Evolutionary conservation across 345 rosid genomes (phyloP).

Genomic region (Aegle marmelos): DNA sequence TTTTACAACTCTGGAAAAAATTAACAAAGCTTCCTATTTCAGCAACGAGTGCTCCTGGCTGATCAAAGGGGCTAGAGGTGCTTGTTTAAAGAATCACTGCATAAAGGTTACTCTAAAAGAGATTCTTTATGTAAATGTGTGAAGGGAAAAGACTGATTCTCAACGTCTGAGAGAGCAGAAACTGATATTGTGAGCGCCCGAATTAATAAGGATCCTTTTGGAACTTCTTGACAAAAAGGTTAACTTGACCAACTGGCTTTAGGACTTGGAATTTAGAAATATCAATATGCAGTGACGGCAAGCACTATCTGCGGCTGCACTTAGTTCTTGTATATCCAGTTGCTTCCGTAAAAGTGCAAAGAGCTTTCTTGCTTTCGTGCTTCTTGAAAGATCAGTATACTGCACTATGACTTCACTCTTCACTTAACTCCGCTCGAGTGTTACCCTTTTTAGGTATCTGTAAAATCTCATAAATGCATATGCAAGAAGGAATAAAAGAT

Average conservation of each 20-base stretch:
- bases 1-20: background rate
- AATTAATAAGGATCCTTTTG: background rate
- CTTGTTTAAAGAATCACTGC: background rate
- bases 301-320: slow-evolving; percentile 16
- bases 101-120: background rate
- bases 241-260: background rate
- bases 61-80: background rate
- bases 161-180: slow-evolving; percentile 6
- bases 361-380: slow-evolving; percentile 16
- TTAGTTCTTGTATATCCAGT: slow-evolving; percentile 11
- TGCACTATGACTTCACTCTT: slow-evolving; percentile 4
- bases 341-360: slow-evolving; percentile 22
- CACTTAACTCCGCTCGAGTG: background rate
- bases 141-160: slow-evolving; percentile 15
- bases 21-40: background rate
- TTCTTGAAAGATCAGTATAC: slow-evolving; percentile 1
- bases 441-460: background rate
- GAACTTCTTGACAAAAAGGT: background rate
- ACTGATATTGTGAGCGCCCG: background rate
- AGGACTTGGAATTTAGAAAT: background rate
- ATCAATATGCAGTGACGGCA: background rate
- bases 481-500: background rate
- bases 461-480: background rate
- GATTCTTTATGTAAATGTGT: background rate
- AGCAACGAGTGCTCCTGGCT: background rate